Evolutionary conservation across 495 filamentous ascomycete genomes (phyloP).

Genomic region (Aspergillus sparsus): DNA sequence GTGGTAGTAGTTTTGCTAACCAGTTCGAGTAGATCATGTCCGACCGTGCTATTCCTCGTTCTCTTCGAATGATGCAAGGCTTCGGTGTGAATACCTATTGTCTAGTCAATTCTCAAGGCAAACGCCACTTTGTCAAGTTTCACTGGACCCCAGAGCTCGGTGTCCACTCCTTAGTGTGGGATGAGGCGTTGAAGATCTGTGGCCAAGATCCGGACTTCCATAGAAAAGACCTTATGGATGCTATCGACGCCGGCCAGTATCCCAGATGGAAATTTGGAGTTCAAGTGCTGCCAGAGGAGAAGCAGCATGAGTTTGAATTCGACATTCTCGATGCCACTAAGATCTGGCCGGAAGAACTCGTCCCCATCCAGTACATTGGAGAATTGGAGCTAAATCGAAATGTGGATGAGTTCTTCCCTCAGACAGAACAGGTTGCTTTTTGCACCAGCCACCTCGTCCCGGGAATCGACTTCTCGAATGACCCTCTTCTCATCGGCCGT

Average conservation of each 20-base stretch:
- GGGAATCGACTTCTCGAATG: conserved; percentile 84
- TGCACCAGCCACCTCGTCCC: conserved; percentile 84
- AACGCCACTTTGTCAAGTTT: conserved; percentile 82
- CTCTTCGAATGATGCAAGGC: conserved; percentile 86
- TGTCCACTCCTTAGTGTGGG: conserved; percentile 84
- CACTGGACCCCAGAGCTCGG: conserved; percentile 75
- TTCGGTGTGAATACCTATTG: conserved; percentile 87
- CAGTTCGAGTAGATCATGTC: conserved; percentile 58
- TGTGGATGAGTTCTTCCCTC: conserved; percentile 81
- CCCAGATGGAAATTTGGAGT: conserved; percentile 84
- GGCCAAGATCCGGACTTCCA: conserved; percentile 90
- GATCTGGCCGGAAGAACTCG: conserved; percentile 81
- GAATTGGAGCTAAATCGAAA: conserved; percentile 82
- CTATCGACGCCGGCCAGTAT: conserved; percentile 69
- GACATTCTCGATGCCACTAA: conserved; percentile 93
- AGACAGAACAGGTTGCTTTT: conserved; percentile 81
- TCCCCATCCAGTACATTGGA: conserved; percentile 80
- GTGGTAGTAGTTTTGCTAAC: conserved; percentile 5
- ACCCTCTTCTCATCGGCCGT: conserved; percentile 78
- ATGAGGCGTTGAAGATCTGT: conserved; percentile 79
- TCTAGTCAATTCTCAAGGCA: conserved; percentile 68
- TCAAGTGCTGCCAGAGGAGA: conserved; percentile 69
- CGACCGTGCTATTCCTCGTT: conserved; percentile 77
- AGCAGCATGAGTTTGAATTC: conserved; percentile 82
- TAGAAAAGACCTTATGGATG: conserved; percentile 76